Percentiles rank a stretch among this genome's conserved stretches.
Evolutionary conservation across 768 basidiomycete species (phyloP).

Genomic region (Symmetrospora coprosmae): DNA sequence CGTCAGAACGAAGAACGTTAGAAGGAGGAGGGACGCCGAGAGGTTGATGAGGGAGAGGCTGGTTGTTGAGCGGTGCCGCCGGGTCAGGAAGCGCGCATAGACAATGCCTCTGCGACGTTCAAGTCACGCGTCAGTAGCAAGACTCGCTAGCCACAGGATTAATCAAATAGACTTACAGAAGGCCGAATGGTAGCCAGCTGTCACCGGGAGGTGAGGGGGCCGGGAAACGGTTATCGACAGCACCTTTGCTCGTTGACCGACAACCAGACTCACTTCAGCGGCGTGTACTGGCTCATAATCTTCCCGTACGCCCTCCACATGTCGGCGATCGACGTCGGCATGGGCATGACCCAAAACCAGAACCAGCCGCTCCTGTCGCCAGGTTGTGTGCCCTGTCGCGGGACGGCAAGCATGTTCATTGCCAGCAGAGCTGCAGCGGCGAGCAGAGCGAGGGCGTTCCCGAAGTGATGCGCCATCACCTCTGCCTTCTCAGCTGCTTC

Average conservation of each 20-base stretch:
- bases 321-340: background rate
- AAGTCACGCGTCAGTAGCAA: background rate
- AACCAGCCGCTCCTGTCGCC: slow-evolving; percentile 19
- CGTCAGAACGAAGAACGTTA: slow-evolving; percentile 19
- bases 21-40: background rate
- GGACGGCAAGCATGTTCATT: slow-evolving; percentile 19
- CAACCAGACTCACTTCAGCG: slow-evolving; percentile 15
- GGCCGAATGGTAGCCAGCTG: slow-evolving; percentile 19
- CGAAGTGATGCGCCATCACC: background rate
- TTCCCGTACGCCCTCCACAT: background rate
- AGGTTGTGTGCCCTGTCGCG: background rate
- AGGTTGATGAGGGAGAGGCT: background rate
- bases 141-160: too few species aligned
- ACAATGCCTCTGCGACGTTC: background rate
- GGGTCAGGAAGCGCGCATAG: slow-evolving; percentile 13
- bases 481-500: background rate
- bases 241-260: too few species aligned
- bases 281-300: slow-evolving; percentile 1
- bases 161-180: background rate
- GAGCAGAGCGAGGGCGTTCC: background rate
- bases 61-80: background rate
- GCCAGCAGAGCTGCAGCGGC: background rate
- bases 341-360: slow-evolving; percentile 22
- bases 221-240: background rate
- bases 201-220: background rate